Base-by-base conservation (phyloP, 176 grass and related monocot species). In the Bonia amplexicaulis region DNA sequence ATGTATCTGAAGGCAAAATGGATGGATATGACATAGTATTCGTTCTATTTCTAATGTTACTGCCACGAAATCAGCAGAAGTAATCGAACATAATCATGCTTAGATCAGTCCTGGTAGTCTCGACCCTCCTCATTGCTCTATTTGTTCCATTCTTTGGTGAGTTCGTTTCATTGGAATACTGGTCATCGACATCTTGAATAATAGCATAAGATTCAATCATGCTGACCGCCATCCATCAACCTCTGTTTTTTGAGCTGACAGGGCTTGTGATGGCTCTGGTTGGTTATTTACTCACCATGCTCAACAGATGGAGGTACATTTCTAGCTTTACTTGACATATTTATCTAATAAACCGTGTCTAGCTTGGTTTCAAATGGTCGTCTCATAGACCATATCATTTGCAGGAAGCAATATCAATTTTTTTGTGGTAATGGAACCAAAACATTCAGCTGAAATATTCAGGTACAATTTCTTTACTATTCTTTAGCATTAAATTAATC, bases 201-300 rank as follows among this genome's bases (percentile, higher is more conserved):
- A 0, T 29, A 70, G 35, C 22, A 47, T 60, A 80, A 10, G 22
- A 29, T 61, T 40, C 5, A 66, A 66, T 59, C 17, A 15, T 31
- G 17, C 22, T 27, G 59, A 11, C 25, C 10, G 39, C 19, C 14
- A 67, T 67, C 37, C 25, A 58, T 6, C 31, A 61, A 77, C 25
- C 3, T 39, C 20, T 78, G 14, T 63, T 69, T 48, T 7, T 87
- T 64, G 3, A 48, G 5, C 45, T 31, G 10, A 77, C 87, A 98
- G 96, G 91, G 59, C 93, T 98, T 57, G 93, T 98, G 69, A 95
- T 98, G 93, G 83, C 96, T 35, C 90, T 98, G 29, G 83, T 98
- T 74, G 96, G 96, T 22, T 98, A 91, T 84, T 86, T 98, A 57
- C 81, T 98, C 73, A 92, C 90, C 44, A 98, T 95, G 96, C 96